Evolutionary conservation across 805 yeast species (phyloP).

Genomic region (Starmerella gropengiesseri): DNA sequence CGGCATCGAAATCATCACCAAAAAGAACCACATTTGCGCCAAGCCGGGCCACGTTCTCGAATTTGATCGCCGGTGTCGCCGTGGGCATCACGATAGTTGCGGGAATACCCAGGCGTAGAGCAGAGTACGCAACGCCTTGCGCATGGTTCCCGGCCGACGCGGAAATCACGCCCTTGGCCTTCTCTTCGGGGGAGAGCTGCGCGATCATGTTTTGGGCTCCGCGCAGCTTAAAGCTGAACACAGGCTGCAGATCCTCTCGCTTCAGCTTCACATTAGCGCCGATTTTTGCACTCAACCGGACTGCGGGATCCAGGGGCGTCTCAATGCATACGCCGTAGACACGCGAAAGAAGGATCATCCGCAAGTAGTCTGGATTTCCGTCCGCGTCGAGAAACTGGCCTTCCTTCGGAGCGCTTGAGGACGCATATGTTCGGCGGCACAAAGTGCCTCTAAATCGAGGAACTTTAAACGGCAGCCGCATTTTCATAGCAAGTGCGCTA

Average conservation of each 20-base stretch:
- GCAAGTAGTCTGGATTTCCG: slow-evolving; percentile 85
- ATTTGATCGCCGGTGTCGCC: slow-evolving; percentile 92
- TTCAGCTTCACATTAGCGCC: slow-evolving; percentile 69
- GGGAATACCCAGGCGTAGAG: slow-evolving; percentile 72
- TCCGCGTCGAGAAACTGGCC: slow-evolving; percentile 17
- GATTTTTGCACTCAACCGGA: slow-evolving; percentile 59
- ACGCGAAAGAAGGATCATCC: slow-evolving; percentile 78
- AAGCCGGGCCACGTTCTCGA: slow-evolving; percentile 76
- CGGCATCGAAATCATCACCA: slow-evolving; percentile 93
- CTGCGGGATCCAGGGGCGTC: slow-evolving; percentile 71
- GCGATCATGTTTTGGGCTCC: slow-evolving; percentile 98
- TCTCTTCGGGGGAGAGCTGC: slow-evolving; percentile 48
- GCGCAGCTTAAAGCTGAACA: slow-evolving; percentile 87
- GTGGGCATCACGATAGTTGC: slow-evolving; percentile 98
- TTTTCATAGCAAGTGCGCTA: no score
- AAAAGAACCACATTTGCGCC: slow-evolving; percentile 89
- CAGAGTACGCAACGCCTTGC: slow-evolving; percentile 94
- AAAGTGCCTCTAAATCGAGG: background rate
- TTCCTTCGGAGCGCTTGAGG: background rate
- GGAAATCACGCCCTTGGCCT: slow-evolving; percentile 82
- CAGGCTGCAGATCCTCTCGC: slow-evolving; percentile 89
- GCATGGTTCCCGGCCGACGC: slow-evolving; percentile 99
- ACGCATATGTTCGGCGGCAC: background rate
- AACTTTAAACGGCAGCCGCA: background rate
- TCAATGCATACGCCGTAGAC: slow-evolving; percentile 93